A percentile compares a stretch with the other conserved stretches of the same genome.
Evolutionary conservation across 805 yeast species (phyloP).

Genomic region (Lachancea fermentati): DNA sequence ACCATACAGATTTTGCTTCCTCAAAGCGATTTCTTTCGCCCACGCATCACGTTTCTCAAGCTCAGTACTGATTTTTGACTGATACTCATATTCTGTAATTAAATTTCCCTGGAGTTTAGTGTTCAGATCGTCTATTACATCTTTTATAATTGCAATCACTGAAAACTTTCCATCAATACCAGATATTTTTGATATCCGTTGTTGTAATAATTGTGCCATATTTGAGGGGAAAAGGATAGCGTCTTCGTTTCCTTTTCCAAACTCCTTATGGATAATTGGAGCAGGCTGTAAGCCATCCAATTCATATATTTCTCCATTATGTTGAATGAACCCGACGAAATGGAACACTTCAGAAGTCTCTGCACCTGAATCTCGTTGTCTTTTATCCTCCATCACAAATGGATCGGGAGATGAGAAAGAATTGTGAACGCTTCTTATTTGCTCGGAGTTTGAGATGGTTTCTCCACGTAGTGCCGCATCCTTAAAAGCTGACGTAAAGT

Average conservation of each 20-base stretch:
- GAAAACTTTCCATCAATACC: slow-evolving; percentile 51
- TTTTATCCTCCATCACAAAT: slow-evolving; percentile 41
- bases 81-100: slow-evolving; percentile 6
- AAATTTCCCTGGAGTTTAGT: slow-evolving; percentile 38
- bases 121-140: slow-evolving; percentile 38
- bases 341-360: slow-evolving; percentile 53
- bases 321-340: slow-evolving; percentile 48
- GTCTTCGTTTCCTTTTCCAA: slow-evolving; percentile 25
- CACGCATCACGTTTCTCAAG: slow-evolving; percentile 44
- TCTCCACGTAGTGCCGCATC: slow-evolving; percentile 58
- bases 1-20: slow-evolving; percentile 51
- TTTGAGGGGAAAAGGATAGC: slow-evolving; percentile 37
- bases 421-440: slow-evolving; percentile 52
- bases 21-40: slow-evolving; percentile 48
- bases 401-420: slow-evolving; percentile 53
- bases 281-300: slow-evolving; percentile 54
- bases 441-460: slow-evolving; percentile 52
- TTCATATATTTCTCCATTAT: slow-evolving; percentile 46
- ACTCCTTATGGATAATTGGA: slow-evolving; percentile 50
- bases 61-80: slow-evolving; percentile 33
- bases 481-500: slow-evolving; percentile 43
- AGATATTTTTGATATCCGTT: slow-evolving; percentile 43
- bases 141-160: slow-evolving; percentile 47
- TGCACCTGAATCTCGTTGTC: slow-evolving; percentile 16
- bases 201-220: slow-evolving; percentile 40